These are phyloP conservation scores for Athelia sp. DNA, from an alignment of 1,284 basidiomycete species.

Conservation along the genomic window DNA sequence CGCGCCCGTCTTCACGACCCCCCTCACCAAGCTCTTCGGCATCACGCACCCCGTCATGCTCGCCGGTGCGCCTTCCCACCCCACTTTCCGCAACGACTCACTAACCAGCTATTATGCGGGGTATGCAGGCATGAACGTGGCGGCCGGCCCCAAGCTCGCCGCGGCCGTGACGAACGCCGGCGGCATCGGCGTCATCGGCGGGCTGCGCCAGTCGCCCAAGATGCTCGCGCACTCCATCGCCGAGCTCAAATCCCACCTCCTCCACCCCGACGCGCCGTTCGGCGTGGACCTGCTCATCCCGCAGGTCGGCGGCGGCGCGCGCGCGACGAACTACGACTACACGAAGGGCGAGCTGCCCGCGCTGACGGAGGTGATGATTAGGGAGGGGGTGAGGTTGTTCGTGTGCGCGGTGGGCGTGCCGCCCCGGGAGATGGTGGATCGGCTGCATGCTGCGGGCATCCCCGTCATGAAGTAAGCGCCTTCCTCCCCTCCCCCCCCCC, in stretches of 20 bases:
- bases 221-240: constrained; percentile 58
- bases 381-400: constrained; percentile 71
- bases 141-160: constrained; percentile 75
- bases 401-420: constrained; percentile 86
- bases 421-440: constrained; percentile 77
- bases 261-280: constrained; percentile 74
- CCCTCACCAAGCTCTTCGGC: constrained; percentile 65
- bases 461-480: constrained; percentile 82
- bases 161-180: constrained; percentile 81
- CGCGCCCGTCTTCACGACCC: constrained; percentile 51
- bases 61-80: constrained; percentile 47
- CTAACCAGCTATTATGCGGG: neutral
- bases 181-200: constrained; percentile 84
- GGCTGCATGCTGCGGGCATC: constrained; percentile 74
- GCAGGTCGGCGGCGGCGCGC: constrained; percentile 70
- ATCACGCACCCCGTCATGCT: constrained; percentile 84
- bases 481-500: too few relatives aligned
- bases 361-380: constrained; percentile 77
- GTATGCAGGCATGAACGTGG: constrained; percentile 85
- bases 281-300: constrained; percentile 83
- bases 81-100: neutral
- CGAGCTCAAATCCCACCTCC: constrained; percentile 66
- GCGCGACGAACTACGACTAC: constrained; percentile 82
- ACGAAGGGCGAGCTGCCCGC: constrained; percentile 72
- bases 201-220: constrained; percentile 66